Conservation (phyloP, 2,329 filamentous ascomycete species). For the Tolypocladium nubicola region DNA sequence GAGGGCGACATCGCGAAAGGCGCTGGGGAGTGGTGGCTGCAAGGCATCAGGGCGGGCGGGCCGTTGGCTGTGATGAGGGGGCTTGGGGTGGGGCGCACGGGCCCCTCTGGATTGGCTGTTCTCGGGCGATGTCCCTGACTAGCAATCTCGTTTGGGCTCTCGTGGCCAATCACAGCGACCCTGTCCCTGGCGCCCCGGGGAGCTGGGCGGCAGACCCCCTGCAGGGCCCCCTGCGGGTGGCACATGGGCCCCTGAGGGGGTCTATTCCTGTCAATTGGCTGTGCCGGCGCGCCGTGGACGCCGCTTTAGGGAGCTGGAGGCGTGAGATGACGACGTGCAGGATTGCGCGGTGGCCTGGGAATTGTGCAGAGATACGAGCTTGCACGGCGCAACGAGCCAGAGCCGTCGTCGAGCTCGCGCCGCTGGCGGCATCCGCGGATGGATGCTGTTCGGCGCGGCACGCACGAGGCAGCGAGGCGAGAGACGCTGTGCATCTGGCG, state of each 20-base stretch:
- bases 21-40: neutral
- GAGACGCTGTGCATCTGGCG: no score
- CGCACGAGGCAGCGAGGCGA: no score
- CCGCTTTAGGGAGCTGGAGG: neutral
- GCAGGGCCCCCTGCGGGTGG: neutral
- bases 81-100: neutral
- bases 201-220: neutral
- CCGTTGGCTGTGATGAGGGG: neutral
- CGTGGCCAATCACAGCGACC: neutral
- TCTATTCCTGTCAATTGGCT: neutral
- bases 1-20: no score
- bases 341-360: neutral
- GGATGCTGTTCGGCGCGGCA: no score
- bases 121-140: conserved; percentile 3
- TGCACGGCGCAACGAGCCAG: neutral
- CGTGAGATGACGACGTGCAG: neutral
- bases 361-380: neutral
- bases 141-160: conserved; percentile 3
- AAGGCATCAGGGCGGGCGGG: neutral
- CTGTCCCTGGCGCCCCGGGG: neutral
- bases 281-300: neutral
- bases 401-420: no score
- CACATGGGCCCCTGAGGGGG: neutral
- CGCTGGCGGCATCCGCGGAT: no score
- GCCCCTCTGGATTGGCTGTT: neutral